phyloP scores from a whole-genome alignment of 169 alveolate species.

The Eimeria brunetti region DNA sequence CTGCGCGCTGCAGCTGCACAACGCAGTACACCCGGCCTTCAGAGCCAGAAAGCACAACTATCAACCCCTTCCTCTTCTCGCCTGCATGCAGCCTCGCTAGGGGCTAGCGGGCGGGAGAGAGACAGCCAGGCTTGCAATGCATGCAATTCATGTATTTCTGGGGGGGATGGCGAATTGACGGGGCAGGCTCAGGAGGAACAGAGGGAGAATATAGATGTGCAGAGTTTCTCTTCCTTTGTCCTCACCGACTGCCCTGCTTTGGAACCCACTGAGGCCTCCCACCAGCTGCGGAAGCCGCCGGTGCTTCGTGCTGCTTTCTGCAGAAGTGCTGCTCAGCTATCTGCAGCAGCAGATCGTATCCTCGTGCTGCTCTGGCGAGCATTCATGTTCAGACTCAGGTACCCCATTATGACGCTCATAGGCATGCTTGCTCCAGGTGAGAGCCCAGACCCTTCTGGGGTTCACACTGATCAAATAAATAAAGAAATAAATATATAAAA shows the following conservation, averaged over 20 bases:
- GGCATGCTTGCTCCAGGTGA: conserved; percentile 68
- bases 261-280: conserved; percentile 5
- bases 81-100: background rate
- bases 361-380: conserved; percentile 66
- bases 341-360: conserved; percentile 47
- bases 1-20: background rate
- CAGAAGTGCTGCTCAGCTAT: background rate
- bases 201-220: background rate
- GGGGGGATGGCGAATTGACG: background rate
- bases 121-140: background rate
- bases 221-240: conserved; percentile 20
- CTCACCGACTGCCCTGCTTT: conserved; percentile 26
- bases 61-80: background rate
- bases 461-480: no score
- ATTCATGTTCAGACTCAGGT: conserved; percentile 16
- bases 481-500: no score
- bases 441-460: background rate
- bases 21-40: background rate
- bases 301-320: background rate
- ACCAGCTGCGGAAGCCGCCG: conserved; percentile 9
- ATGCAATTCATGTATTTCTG: background rate
- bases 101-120: background rate
- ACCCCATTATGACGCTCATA: conserved; percentile 38
- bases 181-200: background rate
- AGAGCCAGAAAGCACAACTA: background rate